Percentiles rank a stretch among this genome's conserved stretches.
These are phyloP conservation scores for Claviceps humidiphila DNA, from an alignment of 2,329 filamentous ascomycete genomes.

Conservation along the genomic window DNA sequence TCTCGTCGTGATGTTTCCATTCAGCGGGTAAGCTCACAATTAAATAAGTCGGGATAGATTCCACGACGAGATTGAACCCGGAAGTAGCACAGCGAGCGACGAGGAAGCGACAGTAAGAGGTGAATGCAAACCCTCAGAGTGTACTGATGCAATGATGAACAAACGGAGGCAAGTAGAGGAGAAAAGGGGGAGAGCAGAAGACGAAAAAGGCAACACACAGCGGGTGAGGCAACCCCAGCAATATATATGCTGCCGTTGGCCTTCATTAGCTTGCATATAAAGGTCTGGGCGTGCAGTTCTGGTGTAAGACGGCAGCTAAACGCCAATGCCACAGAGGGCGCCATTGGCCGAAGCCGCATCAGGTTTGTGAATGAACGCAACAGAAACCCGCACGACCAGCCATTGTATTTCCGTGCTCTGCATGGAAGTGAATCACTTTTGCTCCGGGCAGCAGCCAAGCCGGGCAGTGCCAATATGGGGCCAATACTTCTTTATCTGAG, in stretches of 20 bases:
- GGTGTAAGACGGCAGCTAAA: no score
- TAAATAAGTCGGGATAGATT: not conserved
- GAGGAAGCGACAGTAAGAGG: not conserved
- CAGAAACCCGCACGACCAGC: not conserved
- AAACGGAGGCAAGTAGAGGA: not conserved
- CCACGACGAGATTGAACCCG: not conserved
- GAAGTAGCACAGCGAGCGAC: not conserved
- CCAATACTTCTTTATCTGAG: not conserved
- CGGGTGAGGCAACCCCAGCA: not conserved
- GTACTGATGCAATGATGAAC: not conserved
- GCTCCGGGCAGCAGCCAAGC: not conserved
- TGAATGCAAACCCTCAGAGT: not conserved
- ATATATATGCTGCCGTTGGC: not conserved
- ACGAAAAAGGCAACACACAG: not conserved
- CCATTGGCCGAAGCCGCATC: no score
- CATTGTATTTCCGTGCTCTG: not conserved
- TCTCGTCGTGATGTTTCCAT: not conserved
- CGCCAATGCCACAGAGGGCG: no score
- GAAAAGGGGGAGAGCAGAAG: not conserved
- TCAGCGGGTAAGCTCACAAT: not conserved
- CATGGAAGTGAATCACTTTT: not conserved
- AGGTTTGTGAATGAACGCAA: not conserved
- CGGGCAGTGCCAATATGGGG: not conserved
- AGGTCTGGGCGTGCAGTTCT: no score
- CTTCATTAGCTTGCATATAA: not conserved